Percentiles rank a stretch among this genome's conserved stretches.
Conservation (phyloP, 495 filamentous ascomycete species). For the Neurospora sp. region DNA sequence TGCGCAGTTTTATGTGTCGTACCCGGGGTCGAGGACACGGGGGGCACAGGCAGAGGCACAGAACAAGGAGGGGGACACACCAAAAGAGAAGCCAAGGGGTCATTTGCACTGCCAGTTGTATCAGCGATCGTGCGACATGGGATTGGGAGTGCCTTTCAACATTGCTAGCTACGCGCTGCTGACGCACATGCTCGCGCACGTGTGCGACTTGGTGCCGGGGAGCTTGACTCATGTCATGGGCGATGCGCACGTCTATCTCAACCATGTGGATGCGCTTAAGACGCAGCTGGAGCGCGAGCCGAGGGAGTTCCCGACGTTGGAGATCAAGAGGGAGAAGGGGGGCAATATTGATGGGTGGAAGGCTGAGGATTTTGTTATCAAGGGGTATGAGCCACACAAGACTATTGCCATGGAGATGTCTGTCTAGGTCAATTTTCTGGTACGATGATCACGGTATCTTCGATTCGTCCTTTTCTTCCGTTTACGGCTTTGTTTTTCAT, state of each 20-base stretch:
- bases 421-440: conserved; percentile 40
- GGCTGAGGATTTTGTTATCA: conserved; percentile 77
- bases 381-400: conserved; percentile 85
- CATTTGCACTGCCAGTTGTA: conserved; percentile 78
- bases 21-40: conserved; percentile 33
- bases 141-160: conserved; percentile 94
- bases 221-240: conserved; percentile 89
- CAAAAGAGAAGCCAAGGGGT: conserved; percentile 42
- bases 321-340: conserved; percentile 53
- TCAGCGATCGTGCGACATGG: conserved; percentile 95
- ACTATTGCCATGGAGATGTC: conserved; percentile 96
- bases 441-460: background rate
- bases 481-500: background rate
- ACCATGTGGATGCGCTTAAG: conserved; percentile 81
- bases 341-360: conserved; percentile 77
- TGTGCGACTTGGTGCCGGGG: conserved; percentile 70
- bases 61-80: conserved; percentile 9
- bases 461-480: background rate
- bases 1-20: conserved; percentile 94
- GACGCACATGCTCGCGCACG: conserved; percentile 88
- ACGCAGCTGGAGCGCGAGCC: conserved; percentile 73
- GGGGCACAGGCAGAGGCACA: background rate
- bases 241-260: conserved; percentile 87
- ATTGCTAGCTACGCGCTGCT: conserved; percentile 89
- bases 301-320: conserved; percentile 67